These are phyloP conservation scores for Phytophthora chlamydospora DNA, from an alignment of 352 stramenopile species.

Conservation along the genomic window DNA sequence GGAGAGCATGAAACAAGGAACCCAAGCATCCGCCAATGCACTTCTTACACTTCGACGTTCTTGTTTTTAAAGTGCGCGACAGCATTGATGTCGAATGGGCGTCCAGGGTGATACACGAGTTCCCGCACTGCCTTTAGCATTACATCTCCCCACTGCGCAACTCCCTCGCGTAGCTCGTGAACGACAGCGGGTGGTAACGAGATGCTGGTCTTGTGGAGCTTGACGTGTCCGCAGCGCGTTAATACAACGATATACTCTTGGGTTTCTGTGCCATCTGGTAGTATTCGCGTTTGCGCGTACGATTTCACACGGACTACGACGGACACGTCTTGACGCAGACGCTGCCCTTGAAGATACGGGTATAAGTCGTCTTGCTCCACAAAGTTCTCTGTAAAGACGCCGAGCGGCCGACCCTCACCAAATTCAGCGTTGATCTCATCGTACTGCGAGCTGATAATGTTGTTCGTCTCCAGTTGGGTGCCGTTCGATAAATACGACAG, in stretches of 20 bases:
- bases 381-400: slow-evolving; percentile 37
- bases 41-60: no score
- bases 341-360: slow-evolving; percentile 28
- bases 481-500: slow-evolving; percentile 33
- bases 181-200: slow-evolving; percentile 28
- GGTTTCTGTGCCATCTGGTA: slow-evolving; percentile 10
- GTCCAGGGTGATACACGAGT: slow-evolving; percentile 14
- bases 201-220: slow-evolving; percentile 22
- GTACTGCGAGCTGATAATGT: slow-evolving; percentile 38
- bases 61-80: no score
- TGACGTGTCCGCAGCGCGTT: slow-evolving; percentile 17
- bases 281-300: slow-evolving; percentile 16
- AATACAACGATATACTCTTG: slow-evolving; percentile 36
- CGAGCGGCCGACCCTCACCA: slow-evolving; percentile 30
- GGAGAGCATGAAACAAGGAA: no score
- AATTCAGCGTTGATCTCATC: slow-evolving; percentile 21
- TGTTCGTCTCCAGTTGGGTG: slow-evolving; percentile 42
- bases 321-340: slow-evolving; percentile 37
- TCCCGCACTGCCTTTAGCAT: slow-evolving; percentile 37
- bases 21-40: no score
- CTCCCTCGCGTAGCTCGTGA: slow-evolving; percentile 46
- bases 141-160: slow-evolving; percentile 48
- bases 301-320: slow-evolving; percentile 24
- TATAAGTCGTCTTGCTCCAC: slow-evolving; percentile 49
- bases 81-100: no score